Evolutionary conservation across 257 asterid genomes (phyloP).

Genomic region (Anisodus tanguticus): DNA sequence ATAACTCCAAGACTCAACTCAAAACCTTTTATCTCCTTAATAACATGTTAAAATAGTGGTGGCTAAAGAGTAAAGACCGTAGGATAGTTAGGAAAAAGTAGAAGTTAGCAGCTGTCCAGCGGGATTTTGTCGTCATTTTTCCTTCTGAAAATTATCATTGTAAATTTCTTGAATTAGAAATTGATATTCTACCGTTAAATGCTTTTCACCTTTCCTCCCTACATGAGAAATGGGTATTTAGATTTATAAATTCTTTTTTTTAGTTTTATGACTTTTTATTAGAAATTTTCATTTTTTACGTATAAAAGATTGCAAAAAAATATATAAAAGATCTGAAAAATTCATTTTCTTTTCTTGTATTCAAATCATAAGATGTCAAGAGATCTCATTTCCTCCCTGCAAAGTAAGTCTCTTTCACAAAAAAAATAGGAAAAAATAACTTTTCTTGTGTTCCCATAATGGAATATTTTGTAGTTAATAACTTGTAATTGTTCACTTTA

Average conservation of each 20-base stretch:
- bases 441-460: constrained; percentile 3
- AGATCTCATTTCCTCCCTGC: too few species aligned
- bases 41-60: too few species aligned
- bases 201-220: not conserved
- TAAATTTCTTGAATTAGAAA: not conserved
- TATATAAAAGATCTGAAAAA: too few species aligned
- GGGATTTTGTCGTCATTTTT: not conserved
- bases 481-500: constrained; percentile 1
- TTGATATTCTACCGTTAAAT: not conserved
- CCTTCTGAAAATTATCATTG: not conserved
- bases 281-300: too few species aligned
- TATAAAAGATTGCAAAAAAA: too few species aligned
- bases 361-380: too few species aligned
- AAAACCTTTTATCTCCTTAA: too few species aligned
- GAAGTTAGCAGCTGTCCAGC: not conserved
- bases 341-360: too few species aligned
- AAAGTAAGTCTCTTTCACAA: not conserved
- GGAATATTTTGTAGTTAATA: not conserved
- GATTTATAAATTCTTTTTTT: too few species aligned
- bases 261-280: too few species aligned
- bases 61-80: not conserved
- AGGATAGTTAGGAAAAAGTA: not conserved
- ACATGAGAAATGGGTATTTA: too few species aligned
- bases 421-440: not conserved
- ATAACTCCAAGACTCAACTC: too few species aligned